Evolutionary conservation across 192 early-diverging fungal genomes (phyloP).

Genomic region (Mortierella claussenii): DNA sequence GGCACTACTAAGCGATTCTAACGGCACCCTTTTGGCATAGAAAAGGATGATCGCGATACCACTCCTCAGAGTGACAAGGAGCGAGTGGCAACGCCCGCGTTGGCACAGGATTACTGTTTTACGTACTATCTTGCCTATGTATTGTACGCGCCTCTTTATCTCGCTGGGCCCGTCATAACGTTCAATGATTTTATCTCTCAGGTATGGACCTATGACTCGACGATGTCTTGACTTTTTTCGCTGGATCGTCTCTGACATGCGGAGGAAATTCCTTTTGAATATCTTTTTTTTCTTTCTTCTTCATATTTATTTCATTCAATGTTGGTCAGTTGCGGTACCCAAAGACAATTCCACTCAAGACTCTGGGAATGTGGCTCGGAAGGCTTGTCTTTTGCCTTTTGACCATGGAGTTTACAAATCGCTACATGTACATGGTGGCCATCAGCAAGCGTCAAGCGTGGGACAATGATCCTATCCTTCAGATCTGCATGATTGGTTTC

Average conservation of each 20-base stretch:
- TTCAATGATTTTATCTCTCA: constrained; percentile 94
- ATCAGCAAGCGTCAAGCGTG: constrained; percentile 89
- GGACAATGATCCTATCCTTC: constrained; percentile 77
- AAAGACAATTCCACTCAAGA: constrained; percentile 50
- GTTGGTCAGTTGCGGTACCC: constrained; percentile 63
- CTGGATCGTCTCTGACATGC: no score
- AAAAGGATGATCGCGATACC: constrained; percentile 53
- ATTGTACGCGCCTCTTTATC: constrained; percentile 91
- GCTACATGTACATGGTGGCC: constrained; percentile 90
- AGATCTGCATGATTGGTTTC: constrained; percentile 89
- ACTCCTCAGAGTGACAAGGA: constrained; percentile 62
- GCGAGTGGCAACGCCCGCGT: constrained; percentile 66
- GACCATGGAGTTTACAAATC: constrained; percentile 90
- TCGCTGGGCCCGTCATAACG: constrained; percentile 95
- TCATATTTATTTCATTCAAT: neutral
- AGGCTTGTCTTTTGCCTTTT: constrained; percentile 72
- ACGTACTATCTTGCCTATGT: constrained; percentile 83
- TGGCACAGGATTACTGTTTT: constrained; percentile 77
- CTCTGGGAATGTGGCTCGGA: constrained; percentile 65
- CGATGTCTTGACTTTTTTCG: no score
- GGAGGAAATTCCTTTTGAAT: neutral
- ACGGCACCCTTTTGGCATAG: constrained; percentile 4
- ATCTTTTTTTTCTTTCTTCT: neutral
- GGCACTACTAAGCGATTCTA: no score
- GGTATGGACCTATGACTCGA: no score